Percentiles rank a stretch among this genome's conserved stretches.
phyloP scores from a whole-genome alignment of 2,329 filamentous ascomycete species.

The Lasiodiplodia theobromae region DNA sequence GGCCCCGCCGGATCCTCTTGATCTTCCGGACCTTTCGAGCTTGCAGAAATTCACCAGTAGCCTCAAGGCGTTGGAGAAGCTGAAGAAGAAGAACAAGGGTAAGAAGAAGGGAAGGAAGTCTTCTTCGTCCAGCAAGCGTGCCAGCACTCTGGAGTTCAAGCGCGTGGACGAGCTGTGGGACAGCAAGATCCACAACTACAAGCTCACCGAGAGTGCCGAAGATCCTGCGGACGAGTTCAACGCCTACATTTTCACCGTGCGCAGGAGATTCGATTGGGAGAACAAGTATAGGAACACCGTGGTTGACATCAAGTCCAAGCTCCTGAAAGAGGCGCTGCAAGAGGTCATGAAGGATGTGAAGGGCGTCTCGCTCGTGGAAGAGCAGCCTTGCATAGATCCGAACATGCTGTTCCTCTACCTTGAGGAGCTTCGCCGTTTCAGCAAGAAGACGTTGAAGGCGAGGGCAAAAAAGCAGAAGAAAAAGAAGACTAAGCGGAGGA shows the following conservation, averaged over 20 bases:
- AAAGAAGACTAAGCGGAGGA: slow-evolving; percentile 66
- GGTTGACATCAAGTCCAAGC: slow-evolving; percentile 86
- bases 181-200: slow-evolving; percentile 68
- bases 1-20: neutral
- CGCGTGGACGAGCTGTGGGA: slow-evolving; percentile 70
- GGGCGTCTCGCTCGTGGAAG: slow-evolving; percentile 79
- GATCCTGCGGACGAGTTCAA: slow-evolving; percentile 75
- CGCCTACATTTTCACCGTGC: slow-evolving; percentile 81
- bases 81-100: slow-evolving; percentile 30
- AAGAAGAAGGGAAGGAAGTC: slow-evolving; percentile 34
- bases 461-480: slow-evolving; percentile 65
- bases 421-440: slow-evolving; percentile 72
- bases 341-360: slow-evolving; percentile 79
- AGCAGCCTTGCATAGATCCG: slow-evolving; percentile 69
- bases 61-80: neutral
- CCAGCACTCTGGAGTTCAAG: slow-evolving; percentile 70
- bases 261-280: slow-evolving; percentile 83
- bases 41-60: neutral
- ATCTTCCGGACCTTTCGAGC: neutral
- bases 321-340: slow-evolving; percentile 73
- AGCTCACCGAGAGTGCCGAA: slow-evolving; percentile 70
- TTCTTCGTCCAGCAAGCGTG: slow-evolving; percentile 38
- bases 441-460: slow-evolving; percentile 69
- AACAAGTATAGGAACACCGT: slow-evolving; percentile 78
- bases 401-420: slow-evolving; percentile 68